Evolutionary conservation across 257 asterid species (phyloP).

Genomic region (Solanum ossicruentum): DNA sequence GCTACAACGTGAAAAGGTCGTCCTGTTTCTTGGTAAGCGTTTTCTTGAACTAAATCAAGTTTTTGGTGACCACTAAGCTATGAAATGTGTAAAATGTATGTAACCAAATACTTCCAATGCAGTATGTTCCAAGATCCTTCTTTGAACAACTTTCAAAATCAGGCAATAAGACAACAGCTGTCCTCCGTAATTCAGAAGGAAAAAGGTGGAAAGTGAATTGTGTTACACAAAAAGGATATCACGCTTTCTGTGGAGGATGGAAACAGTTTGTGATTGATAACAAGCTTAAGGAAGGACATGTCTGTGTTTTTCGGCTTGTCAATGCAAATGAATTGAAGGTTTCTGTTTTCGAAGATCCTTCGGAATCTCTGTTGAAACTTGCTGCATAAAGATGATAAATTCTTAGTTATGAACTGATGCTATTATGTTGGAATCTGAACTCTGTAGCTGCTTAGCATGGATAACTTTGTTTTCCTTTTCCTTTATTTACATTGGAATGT

Average conservation of each 20-base stretch:
- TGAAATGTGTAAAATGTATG: neutral
- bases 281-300: constrained; percentile 2
- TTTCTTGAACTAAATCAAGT: neutral
- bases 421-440: neutral
- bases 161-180: neutral
- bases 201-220: constrained; percentile 2
- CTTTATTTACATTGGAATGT: neutral
- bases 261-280: neutral
- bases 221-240: neutral
- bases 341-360: neutral
- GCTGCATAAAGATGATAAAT: neutral
- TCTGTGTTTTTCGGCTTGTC: constrained; percentile 9
- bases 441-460: neutral
- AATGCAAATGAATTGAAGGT: neutral
- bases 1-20: neutral
- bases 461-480: neutral
- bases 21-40: constrained; percentile 1
- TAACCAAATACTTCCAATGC: neutral
- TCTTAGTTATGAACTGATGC: neutral
- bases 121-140: neutral
- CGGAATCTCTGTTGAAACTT: neutral
- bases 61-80: neutral
- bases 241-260: constrained; percentile 9
- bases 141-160: neutral
- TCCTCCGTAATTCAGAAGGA: neutral